Base-by-base conservation (phyloP, 768 basidiomycete genomes). In the Cubamyces sp. region DNA sequence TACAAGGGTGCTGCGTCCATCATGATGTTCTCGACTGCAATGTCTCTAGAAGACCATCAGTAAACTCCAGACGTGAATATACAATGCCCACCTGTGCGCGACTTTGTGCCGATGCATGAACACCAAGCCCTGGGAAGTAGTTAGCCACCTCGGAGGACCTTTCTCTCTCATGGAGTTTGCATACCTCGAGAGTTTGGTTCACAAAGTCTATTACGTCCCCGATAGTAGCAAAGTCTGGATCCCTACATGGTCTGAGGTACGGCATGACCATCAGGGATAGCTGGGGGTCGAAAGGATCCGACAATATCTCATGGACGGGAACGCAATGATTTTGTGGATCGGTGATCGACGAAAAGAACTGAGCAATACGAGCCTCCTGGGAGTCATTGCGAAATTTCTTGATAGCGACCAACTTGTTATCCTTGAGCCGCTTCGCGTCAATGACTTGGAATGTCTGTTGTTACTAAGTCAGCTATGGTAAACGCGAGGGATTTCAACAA, bases 101-200 rank as follows among this genome's bases (percentile, higher is more conserved):
- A 72, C 59, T 21, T 64, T 39, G n/a, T 61, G 62, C n/a, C 56
- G 47, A 42, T 72, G 71, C 28, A 72, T 54, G 56, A 72, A 72
- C 0, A 11, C 28, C 16, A 72, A 48, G 2, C 71, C 69, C 69
- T 49, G 28, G 18, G 9, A 8, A 11, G 11, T 5, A 34, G 9
- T 34, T 5, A 34, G 34, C 9, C 1, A 34, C 34, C 34, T 6
- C 9, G 34, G 11, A 34, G 6, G 11, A 7, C 34, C 34, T 34
- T 1, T 5, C 1, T 11, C 6, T 34, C 34, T n/a, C n/a, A n/a
- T n/a, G n/a, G n/a, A n/a, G 34, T 11, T 11, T 11, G 28, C 57
- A 6, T 60, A 66, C 67, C 56, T 70, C 67, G 5, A 66, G n/a
- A 5, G 60, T 61, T 37, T 70, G 69, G 2, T 48, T 21, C 15